Base-by-base conservation (phyloP, 768 basidiomycete species). In the Pilatotrama ljubarskyi region DNA sequence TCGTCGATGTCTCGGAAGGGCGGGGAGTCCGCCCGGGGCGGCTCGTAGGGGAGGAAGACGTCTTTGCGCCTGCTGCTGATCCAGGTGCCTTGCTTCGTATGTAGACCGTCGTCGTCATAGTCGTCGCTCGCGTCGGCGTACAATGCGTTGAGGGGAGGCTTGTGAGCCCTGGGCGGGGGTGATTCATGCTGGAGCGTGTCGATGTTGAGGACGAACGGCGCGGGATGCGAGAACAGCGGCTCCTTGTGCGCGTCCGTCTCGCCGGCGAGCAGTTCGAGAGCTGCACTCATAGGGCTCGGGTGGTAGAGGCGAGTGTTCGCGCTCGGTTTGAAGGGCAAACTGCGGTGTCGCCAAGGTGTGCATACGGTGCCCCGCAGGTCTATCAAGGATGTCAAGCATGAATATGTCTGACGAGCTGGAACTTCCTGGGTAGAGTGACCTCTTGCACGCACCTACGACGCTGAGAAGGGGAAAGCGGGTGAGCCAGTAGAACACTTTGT, bases 401-500 rank as follows among this genome's bases (percentile, higher is more conserved):
- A 26, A 10, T 20, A 36, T 24, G 20, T 37, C 8, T 22, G n/a
- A 15, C 17, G n/a, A 15, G 11, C 11, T 18, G n/a, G 36, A 18
- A 22, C n/a, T 18, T 36, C n/a, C 3, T 11, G 18, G 4, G 10
- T 11, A 20, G n/a, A 14, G 6, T n/a, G 38, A 7, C 36, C 5
- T 32, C 29, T 5, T 47, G 15, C 35, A 80, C 82, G 29, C 51
- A 86, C 87, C 88, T 63, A 90, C 62, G 18, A 82, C 81, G 25
- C 80, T 81, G 25, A 90, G 80, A 36, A 89, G 76, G 18, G 82
- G 82, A 58, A 90, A 86, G 20, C 69, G 72, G 43, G 59, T 37
- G 0, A 90, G 73, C 32, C 73, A 63, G 2, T 70, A 55, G 58
- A 82, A 76, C 2, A 80, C 77, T 1, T 73, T 64, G 64, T 82